A percentile compares a stretch with the other conserved stretches of the same genome.
Evolutionary conservation across 306 rosid species (phyloP).

Genomic region (cucumber (Cucumis sativus)): DNA sequence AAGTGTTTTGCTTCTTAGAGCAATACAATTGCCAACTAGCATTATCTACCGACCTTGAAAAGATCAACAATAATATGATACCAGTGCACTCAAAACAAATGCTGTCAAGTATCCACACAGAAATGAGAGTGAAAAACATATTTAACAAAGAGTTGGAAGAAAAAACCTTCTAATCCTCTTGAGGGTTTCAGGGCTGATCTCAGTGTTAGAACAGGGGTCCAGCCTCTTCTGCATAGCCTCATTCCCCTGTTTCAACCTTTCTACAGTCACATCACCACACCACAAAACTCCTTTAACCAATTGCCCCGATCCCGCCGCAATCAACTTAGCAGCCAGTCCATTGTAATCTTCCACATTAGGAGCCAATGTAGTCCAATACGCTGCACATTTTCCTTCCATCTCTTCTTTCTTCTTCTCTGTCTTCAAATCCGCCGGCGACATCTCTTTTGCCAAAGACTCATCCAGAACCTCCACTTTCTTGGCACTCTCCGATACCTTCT

Average conservation of each 20-base stretch:
- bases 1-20: background rate
- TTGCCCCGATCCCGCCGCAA: constrained; percentile 67
- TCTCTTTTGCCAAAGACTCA: constrained; percentile 39
- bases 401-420: constrained; percentile 55
- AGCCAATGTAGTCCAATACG: constrained; percentile 91
- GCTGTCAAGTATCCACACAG: background rate
- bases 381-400: constrained; percentile 57
- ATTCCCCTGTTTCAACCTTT: constrained; percentile 78
- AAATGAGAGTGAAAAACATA: background rate
- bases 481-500: constrained; percentile 57
- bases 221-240: constrained; percentile 61
- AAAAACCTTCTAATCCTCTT: constrained; percentile 69
- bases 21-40: background rate
- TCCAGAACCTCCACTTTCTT: constrained; percentile 58
- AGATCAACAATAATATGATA: background rate
- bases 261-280: constrained; percentile 93
- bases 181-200: constrained; percentile 63
- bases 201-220: constrained; percentile 25
- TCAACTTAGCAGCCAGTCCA: constrained; percentile 55
- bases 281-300: constrained; percentile 76
- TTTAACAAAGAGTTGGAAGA: background rate
- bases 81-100: background rate
- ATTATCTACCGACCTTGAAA: background rate
- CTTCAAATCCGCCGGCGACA: constrained; percentile 55
- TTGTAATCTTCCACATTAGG: constrained; percentile 92